Conservation (phyloP, 371 early-diverging fungal genomes). For the Mortierella sp. region DNA sequence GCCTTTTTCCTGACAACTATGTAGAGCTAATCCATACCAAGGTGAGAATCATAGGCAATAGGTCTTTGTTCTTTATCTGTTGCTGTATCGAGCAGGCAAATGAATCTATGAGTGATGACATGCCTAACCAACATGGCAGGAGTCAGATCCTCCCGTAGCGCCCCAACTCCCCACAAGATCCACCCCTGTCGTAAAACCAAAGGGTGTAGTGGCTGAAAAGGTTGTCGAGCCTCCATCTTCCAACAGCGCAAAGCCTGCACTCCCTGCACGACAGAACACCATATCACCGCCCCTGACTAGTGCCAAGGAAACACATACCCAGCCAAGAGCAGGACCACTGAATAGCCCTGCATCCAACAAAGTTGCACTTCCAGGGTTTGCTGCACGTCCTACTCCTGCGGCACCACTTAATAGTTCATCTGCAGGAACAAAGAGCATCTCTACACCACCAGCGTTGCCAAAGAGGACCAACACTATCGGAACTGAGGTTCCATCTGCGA, state of each 20-base stretch:
- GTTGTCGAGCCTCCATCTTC: conserved; percentile 7
- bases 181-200: not conserved
- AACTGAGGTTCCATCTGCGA: not conserved
- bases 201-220: not conserved
- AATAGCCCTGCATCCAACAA: not conserved
- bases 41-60: conserved; percentile 1
- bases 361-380: conserved; percentile 25
- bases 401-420: too few relatives aligned
- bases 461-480: conserved; percentile 24
- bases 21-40: conserved; percentile 55
- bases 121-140: too few relatives aligned
- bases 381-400: not conserved
- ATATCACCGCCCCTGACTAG: conserved; percentile 9
- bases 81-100: too few relatives aligned
- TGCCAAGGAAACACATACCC: conserved; percentile 8
- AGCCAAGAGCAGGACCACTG: not conserved
- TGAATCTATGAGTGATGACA: too few relatives aligned
- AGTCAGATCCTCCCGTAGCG: not conserved
- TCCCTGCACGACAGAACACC: conserved; percentile 1
- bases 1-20: conserved; percentile 68
- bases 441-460: conserved; percentile 37
- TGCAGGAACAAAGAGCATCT: not conserved
- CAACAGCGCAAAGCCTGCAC: conserved; percentile 11
- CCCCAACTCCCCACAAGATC: conserved; percentile 23
- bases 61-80: too few relatives aligned